Evolutionary conservation across 202 grass and related monocot genomes (phyloP).

Genomic region (Alloteropsis angusta): DNA sequence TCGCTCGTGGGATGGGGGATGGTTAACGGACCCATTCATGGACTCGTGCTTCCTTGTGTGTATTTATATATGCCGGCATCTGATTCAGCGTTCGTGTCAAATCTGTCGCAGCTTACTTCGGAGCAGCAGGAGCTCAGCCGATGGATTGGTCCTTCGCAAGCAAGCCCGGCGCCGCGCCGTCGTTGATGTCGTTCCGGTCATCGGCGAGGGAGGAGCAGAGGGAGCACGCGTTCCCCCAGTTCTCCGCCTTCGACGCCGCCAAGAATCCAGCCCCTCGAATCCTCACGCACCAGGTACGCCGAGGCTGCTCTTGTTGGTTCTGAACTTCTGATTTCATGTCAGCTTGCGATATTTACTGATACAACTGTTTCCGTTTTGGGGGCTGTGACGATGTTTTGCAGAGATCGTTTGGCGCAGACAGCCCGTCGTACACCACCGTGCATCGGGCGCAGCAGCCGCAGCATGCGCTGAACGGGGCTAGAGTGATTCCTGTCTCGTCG

Average conservation of each 20-base stretch:
- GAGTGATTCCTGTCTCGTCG: slow-evolving; percentile 31
- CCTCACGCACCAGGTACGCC: slow-evolving; percentile 41
- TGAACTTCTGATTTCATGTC: neutral
- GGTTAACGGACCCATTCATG: slow-evolving; percentile 26
- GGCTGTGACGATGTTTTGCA: slow-evolving; percentile 10
- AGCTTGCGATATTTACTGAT: neutral
- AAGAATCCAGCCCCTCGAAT: slow-evolving; percentile 10
- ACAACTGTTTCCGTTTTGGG: neutral
- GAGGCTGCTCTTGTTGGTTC: neutral
- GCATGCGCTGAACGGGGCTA: slow-evolving; percentile 36
- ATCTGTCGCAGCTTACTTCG: slow-evolving; percentile 44
- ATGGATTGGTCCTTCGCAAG: slow-evolving; percentile 64
- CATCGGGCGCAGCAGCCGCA: slow-evolving; percentile 16
- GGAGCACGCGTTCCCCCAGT: slow-evolving; percentile 28
- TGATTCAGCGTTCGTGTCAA: slow-evolving; percentile 3
- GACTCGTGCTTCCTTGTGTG: neutral
- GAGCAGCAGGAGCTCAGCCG: slow-evolving; percentile 29
- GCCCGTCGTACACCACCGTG: slow-evolving; percentile 8
- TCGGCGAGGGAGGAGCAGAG: slow-evolving; percentile 37
- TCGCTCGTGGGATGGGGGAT: slow-evolving; percentile 16
- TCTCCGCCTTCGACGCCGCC: slow-evolving; percentile 32
- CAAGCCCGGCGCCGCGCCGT: slow-evolving; percentile 33
- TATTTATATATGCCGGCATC: neutral
- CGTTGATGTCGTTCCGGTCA: slow-evolving; percentile 66
- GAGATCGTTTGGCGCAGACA: slow-evolving; percentile 34